Base-by-base conservation (phyloP, 2,329 filamentous ascomycete species). In the Aaosphaeria arxii region DNA sequence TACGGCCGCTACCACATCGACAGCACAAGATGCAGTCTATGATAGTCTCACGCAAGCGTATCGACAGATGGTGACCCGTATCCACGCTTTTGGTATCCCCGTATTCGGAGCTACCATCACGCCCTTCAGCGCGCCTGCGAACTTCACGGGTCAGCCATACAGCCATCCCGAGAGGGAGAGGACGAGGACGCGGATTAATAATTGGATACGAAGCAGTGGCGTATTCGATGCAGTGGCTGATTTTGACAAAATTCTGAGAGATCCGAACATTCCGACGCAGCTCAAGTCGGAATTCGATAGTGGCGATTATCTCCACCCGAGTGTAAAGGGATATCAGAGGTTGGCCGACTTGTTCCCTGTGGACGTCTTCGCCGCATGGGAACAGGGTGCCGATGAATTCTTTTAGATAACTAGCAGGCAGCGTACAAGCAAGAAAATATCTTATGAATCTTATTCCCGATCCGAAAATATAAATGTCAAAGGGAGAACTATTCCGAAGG, bases 91-190 rank as follows among this genome's bases (percentile, higher is more conserved):
- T 3, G 78, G 78, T 1, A 75, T 86, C 29, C 75, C 77, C 0
- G 72, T 84, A 6, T 83, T 86, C 56, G 84, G 74, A 0, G 83
- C 81, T 0, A 88, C 85, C 0, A 85, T 87, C 50, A 87, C 84
- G 4, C 84, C 84, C 0, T 88, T 88, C 54, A 71, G 65, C 6
- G 74, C 73, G 6, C 67, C 68, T 0, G 65, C 70, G 4, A 69
- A 63, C 30, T 69, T 66, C 7, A 66, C 59, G 1, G 50, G 64
- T 35, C 78, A 84, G 64, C 68, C 74, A 29, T 87, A 87, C 58
- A 78, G 75, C 7, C 70, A 76, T 52, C 72, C 79, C 0, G 67
- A 74, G 38, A 68, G 83, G 6, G 84, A 88, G 59, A 65, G 70
- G 55, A 82, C 81, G 1, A 67, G 85, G 42, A 72, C 79, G 56